Percentiles rank a stretch among this genome's conserved stretches.
Conservation (phyloP, 169 alveolate species). For the Plasmodium coatneyi region DNA sequence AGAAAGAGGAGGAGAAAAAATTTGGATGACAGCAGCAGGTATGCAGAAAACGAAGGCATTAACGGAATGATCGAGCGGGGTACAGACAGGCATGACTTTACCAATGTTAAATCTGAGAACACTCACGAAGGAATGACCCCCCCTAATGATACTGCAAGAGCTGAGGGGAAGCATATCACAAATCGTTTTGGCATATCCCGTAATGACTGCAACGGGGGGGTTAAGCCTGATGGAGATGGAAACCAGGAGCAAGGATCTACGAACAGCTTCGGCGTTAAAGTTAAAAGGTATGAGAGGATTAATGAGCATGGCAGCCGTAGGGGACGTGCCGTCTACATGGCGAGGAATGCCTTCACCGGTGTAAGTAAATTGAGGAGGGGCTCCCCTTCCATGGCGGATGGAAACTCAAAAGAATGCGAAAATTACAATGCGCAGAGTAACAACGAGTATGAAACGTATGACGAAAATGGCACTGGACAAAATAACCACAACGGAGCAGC, state of each 20-base stretch:
- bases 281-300: background rate
- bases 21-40: background rate
- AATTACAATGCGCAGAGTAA: background rate
- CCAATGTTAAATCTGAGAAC: background rate
- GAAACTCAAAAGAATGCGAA: background rate
- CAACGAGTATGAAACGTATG: background rate
- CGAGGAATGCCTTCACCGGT: background rate
- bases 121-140: background rate
- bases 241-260: background rate
- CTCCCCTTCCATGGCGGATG: background rate
- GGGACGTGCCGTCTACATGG: background rate
- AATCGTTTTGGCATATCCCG: background rate
- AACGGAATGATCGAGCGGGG: background rate
- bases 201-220: background rate
- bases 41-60: constrained; percentile 7
- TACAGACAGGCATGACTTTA: background rate
- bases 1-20: constrained; percentile 31
- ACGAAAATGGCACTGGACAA: background rate
- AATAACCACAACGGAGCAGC: background rate
- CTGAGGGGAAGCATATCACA: background rate
- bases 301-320: background rate
- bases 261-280: background rate
- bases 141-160: background rate
- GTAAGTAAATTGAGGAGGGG: background rate
- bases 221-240: background rate